A percentile compares a stretch with the other conserved stretches of the same genome.
These are phyloP conservation scores for Cryptococcus neoformans DNA, from an alignment of 1,284 basidiomycete species.

Conservation along the genomic window DNA sequence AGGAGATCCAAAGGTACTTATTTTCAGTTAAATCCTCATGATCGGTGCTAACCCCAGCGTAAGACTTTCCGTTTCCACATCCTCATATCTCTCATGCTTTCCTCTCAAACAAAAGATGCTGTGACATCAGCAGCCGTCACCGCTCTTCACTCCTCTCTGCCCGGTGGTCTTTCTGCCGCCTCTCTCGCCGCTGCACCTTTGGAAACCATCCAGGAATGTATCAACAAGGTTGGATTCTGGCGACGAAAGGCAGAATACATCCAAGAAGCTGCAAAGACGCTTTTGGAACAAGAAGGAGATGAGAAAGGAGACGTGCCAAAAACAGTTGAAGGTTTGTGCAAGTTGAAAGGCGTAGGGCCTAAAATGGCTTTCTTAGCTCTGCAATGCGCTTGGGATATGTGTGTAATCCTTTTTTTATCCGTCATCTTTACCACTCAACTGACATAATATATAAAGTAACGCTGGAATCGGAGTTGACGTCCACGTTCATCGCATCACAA, in stretches of 20 bases:
- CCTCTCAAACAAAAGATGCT: slow-evolving; percentile 89
- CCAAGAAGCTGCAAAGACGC: slow-evolving; percentile 63
- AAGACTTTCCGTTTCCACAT: slow-evolving; percentile 74
- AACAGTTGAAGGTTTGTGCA: slow-evolving; percentile 78
- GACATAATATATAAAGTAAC: slow-evolving; percentile 57
- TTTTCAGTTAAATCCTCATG: neutral
- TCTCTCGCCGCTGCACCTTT: slow-evolving; percentile 66
- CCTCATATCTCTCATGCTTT: slow-evolving; percentile 90
- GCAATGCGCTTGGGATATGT: slow-evolving; percentile 83
- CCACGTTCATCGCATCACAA: slow-evolving; percentile 93
- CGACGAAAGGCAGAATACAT: slow-evolving; percentile 72
- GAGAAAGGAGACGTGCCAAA: slow-evolving; percentile 68
- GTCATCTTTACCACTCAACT: neutral
- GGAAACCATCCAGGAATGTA: slow-evolving; percentile 64
- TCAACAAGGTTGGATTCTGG: slow-evolving; percentile 93
- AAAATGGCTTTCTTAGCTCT: slow-evolving; percentile 89
- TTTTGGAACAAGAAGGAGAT: slow-evolving; percentile 55
- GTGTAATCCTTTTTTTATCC: slow-evolving; percentile 27
- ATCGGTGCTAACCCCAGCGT: slow-evolving; percentile 33
- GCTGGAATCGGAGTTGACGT: slow-evolving; percentile 95
- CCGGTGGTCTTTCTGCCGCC: slow-evolving; percentile 73
- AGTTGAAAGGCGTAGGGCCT: slow-evolving; percentile 80
- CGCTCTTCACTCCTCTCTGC: slow-evolving; percentile 69
- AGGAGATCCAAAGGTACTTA: slow-evolving; percentile 61
- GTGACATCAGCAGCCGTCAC: slow-evolving; percentile 79